Evolutionary conservation across 495 filamentous ascomycete genomes (phyloP), one percentile per base, ranked within the genome.

Genomic region (Aspergillus bridgeri): DNA sequence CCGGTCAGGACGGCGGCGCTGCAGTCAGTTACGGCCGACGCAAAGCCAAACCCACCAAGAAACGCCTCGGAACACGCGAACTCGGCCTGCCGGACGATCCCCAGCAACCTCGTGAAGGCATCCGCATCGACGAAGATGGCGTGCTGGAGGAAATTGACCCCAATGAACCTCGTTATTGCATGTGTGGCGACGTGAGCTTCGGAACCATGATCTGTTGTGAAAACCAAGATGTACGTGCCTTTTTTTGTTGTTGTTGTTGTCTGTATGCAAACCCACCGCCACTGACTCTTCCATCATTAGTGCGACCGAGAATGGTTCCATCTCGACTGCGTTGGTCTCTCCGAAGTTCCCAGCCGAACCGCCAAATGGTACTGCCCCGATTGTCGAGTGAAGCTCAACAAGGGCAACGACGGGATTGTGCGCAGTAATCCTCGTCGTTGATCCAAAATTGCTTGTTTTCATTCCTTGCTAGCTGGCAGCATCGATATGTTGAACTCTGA

Each of bases 201-300:
- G 94, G 94, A 51, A 87, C 84, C 23, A 98, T 98, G 94, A 92
- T 98, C 66, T 86, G 86, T 62, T 98, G 94, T 65, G 94, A 98
- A 64, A 96, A 95, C 65, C 74, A 77, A 54, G 86, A 95, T 78
- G 92, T 96, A 79, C 84, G 91, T 80, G 60, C 18, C 8, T 42
- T 58, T 49, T 61, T n/a, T n/a, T n/a, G n/a, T n/a, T n/a, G n/a
- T n/a, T 15, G 58, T 25, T 59, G 22, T 48, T 43, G 54, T 55
- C 38, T 54, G 56, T 54, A 21, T n/a, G n/a, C n/a, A n/a, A n/a
- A n/a, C 38, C 57, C 23, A 13, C 22, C 25, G 21, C 43, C 60
- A 42, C 67, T 69, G 67, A 68, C 56, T 51, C 51, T 67, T 19
- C 38, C 18, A 68, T 69, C 1, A 24, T 23, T 71, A 89, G 77